Percentiles rank a stretch among this genome's conserved stretches.
These are phyloP conservation scores for Penicillium coffeae DNA, from an alignment of 495 filamentous ascomycete genomes.

Conservation along the genomic window DNA sequence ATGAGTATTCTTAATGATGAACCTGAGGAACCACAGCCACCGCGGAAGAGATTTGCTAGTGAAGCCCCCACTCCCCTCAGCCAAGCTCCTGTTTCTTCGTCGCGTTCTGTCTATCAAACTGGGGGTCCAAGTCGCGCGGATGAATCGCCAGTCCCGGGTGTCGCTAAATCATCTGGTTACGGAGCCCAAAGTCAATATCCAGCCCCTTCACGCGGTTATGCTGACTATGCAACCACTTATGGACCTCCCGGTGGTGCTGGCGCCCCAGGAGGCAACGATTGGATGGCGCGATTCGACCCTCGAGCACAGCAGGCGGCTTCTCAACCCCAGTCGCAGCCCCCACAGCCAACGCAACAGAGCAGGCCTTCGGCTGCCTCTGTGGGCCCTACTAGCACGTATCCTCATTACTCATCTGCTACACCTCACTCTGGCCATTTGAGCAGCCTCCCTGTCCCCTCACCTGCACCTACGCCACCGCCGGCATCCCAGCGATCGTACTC, in stretches of 20 bases:
- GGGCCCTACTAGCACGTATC: conserved; percentile 27
- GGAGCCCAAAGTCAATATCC: conserved; percentile 28
- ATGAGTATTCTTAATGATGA: conserved; percentile 59
- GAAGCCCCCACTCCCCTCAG: conserved; percentile 24
- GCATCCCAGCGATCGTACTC: conserved; percentile 37
- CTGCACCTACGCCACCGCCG: conserved; percentile 39
- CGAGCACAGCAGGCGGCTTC: conserved; percentile 32
- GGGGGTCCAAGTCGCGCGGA: conserved; percentile 23
- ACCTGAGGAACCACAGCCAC: conserved; percentile 48
- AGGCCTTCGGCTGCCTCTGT: conserved; percentile 21
- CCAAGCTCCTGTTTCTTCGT: conserved; percentile 2
- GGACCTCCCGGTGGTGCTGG: conserved; percentile 21
- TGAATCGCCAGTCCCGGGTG: conserved; percentile 13
- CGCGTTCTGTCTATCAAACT: conserved; percentile 17
- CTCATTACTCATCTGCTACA: conserved; percentile 28
- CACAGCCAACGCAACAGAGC: conserved; percentile 10
- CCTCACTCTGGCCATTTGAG: conserved; percentile 24
- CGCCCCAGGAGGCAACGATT: conserved; percentile 36
- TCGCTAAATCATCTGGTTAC: conserved; percentile 22
- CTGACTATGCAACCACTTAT: conserved; percentile 35
- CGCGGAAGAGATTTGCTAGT: conserved; percentile 47
- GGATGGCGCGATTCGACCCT: conserved; percentile 47
- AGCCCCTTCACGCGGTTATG: conserved; percentile 30
- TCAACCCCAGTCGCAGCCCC: conserved; percentile 21
- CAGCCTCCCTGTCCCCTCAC: conserved; percentile 31